phyloP scores from a whole-genome alignment of 345 rosid species.

The Lumnitzera racemosa region DNA sequence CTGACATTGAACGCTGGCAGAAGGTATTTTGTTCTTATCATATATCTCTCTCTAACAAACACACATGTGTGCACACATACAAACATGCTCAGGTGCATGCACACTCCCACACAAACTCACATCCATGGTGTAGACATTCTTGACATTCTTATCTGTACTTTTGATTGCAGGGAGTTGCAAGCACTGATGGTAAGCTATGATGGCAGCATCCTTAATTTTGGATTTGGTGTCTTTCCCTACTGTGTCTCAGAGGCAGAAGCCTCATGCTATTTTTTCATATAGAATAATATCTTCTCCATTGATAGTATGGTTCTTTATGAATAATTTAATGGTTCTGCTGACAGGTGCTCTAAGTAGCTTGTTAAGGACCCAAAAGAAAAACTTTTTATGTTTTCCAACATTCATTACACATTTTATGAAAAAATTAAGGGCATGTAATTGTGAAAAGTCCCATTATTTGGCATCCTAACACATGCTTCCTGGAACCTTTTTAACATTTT shows the following conservation, averaged over 20 bases:
- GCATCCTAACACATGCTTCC: neutral
- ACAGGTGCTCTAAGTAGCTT: no score
- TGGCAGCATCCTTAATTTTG: constrained; percentile 1
- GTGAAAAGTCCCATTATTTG: no score
- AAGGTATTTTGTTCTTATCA: constrained; percentile 45
- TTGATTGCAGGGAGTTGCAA: constrained; percentile 86
- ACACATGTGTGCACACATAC: neutral
- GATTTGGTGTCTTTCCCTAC: neutral
- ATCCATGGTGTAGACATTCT: no score
- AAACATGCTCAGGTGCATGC: no score
- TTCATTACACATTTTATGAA: no score
- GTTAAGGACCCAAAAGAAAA: no score
- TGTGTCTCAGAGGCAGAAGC: neutral
- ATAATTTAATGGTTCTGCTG: no score
- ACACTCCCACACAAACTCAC: no score
- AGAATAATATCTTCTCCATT: neutral
- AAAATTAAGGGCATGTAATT: no score
- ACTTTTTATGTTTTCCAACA: no score
- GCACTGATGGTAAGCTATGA: constrained; percentile 72
- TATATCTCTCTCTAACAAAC: constrained; percentile 9
- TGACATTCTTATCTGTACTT: constrained; percentile 11
- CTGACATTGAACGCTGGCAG: constrained; percentile 95
- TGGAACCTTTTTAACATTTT: neutral
- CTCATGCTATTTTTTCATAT: neutral
- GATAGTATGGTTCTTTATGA: no score